phyloP scores from a whole-genome alignment of 495 filamentous ascomycete genomes.

The Daldinia caldariorum region DNA sequence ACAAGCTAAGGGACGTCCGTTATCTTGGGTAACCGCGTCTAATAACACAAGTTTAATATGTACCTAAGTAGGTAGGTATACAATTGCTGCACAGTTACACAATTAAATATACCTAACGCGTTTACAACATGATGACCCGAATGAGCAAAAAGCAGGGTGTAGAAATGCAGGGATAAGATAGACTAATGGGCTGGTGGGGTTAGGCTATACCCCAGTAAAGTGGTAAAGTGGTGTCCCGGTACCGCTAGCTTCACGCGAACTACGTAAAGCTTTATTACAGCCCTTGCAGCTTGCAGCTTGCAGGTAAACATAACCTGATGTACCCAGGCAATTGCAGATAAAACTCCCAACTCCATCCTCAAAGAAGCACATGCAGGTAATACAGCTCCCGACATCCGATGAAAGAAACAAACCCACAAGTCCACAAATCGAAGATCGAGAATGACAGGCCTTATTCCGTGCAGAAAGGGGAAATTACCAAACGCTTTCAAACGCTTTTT shows the following conservation, averaged over 20 bases:
- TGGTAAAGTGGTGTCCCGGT: constrained; percentile 9
- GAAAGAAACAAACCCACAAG: not conserved
- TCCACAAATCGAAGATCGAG: not conserved
- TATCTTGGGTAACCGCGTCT: constrained; percentile 11
- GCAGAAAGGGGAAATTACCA: not conserved
- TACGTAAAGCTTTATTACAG: constrained; percentile 13
- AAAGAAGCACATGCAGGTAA: not conserved
- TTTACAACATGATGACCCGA: constrained; percentile 18
- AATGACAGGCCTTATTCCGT: not conserved
- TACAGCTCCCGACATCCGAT: not conserved
- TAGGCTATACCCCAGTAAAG: constrained; percentile 12
- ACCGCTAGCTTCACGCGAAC: constrained; percentile 29
- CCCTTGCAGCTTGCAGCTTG: constrained; percentile 39
- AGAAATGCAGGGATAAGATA: not conserved
- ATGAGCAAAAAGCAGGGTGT: constrained; percentile 1
- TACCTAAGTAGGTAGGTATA: not conserved
- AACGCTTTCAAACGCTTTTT: not conserved
- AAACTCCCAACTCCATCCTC: constrained; percentile 1
- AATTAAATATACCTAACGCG: constrained; percentile 17
- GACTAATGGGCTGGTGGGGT: constrained; percentile 21
- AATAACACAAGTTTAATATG: not conserved
- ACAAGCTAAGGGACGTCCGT: constrained; percentile 24
- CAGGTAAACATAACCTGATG: not conserved
- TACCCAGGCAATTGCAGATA: not conserved
- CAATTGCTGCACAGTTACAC: not conserved